These are phyloP conservation scores for Talaromyces funiculosus DNA, from an alignment of 2,329 filamentous ascomycete genomes.

Conservation along the genomic window DNA sequence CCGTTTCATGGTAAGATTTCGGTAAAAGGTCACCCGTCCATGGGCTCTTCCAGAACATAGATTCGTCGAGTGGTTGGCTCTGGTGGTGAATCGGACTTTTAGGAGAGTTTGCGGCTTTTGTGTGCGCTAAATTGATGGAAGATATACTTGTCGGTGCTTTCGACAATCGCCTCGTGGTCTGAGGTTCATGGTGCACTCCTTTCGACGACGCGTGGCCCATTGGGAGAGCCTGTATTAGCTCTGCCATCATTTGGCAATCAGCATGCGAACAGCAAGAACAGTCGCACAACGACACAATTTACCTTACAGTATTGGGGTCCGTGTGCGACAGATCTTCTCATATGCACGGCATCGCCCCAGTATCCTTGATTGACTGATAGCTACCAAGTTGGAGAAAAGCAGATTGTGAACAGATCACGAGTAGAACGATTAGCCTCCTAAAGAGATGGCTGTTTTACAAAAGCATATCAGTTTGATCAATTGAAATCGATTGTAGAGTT, in stretches of 20 bases:
- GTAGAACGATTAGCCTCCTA: neutral
- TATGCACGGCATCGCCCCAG: neutral
- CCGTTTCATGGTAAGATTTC: constrained; percentile 12
- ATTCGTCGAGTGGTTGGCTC: constrained; percentile 13
- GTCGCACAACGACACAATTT: neutral
- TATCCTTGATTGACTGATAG: neutral
- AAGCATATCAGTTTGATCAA: neutral
- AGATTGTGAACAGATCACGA: neutral
- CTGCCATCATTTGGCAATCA: neutral
- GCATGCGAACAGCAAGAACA: neutral
- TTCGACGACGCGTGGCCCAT: constrained; percentile 36
- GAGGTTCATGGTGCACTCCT: constrained; percentile 27
- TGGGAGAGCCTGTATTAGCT: constrained; percentile 8
- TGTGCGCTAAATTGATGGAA: neutral
- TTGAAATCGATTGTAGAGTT: neutral
- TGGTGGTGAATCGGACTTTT: neutral
- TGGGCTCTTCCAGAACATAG: constrained; percentile 29
- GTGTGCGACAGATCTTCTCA: neutral
- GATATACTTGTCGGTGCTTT: constrained; percentile 30
- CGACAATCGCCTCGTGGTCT: constrained; percentile 32
- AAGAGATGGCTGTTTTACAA: neutral
- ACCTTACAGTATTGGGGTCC: neutral
- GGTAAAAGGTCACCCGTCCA: constrained; percentile 28
- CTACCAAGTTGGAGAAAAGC: neutral
- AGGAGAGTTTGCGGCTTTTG: constrained; percentile 3